Base-by-base conservation (phyloP, 768 basidiomycete genomes). In the Lactarius hengduanensis region DNA sequence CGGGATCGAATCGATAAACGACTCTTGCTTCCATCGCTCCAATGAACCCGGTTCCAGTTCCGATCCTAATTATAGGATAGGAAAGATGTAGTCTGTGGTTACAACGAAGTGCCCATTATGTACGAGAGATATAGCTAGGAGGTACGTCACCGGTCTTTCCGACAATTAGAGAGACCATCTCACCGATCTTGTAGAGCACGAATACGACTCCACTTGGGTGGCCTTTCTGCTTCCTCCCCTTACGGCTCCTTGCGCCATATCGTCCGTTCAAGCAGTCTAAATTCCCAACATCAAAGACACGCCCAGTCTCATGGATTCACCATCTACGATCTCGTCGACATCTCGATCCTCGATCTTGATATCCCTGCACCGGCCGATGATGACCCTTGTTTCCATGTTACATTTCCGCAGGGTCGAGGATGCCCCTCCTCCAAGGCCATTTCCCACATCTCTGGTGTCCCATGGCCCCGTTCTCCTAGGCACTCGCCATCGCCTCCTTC, bases 401-500 rank as follows among this genome's bases (percentile, higher is more conserved):
- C 22, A 43, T 13, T 30, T 59, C 4, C 32, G 41, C 32, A 43
- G 41, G 28, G 58, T 16, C 41, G 58, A 28, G 28, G 58, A 30
- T 41, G 58, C 20, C 3, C 26, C 26, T 26, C 16, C 0, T 36
- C 64, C 11, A 65, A 61, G 41, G 62, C n/a, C 34, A 50, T 63
- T 13, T 16, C 57, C 2, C 41, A 67, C 28, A 15, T 67, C 6
- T 59, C 66, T 20, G 20, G 3, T 0, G 41, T 56, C 2, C 62
- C 62, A 22, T 67, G 62, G 66, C 53, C 58, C 26, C 68, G 62
- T 4, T 47, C 50, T 26, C 69, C 65, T 3, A 66, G 68, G 34
- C 63, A 60, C 34, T 67, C 70, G 2, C 71, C 70, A 15, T 65
- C 70, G 0, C 71, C 71, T 1, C 65, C 65, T 1, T 71, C 71